Percentiles rank a stretch among this genome's conserved stretches.
Evolutionary conservation across 176 grass and related monocot genomes (phyloP).

Genomic region (Chloris gayana): DNA sequence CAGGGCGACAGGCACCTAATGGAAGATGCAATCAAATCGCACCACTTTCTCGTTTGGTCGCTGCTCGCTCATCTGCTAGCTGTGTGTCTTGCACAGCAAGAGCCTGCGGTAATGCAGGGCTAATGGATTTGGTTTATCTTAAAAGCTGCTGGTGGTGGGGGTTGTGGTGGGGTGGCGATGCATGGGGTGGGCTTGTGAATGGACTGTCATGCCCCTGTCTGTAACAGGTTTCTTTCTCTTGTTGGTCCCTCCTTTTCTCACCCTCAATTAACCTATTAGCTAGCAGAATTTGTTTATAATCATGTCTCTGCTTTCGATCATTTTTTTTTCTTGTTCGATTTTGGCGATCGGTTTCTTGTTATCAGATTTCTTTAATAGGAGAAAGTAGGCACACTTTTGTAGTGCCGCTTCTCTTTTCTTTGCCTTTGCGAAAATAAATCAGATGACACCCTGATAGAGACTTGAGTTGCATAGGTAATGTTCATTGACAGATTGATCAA

Average conservation of each 20-base stretch:
- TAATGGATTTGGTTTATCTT: constrained; percentile 45
- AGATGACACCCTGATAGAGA: background rate
- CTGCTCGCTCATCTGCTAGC: background rate
- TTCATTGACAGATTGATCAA: background rate
- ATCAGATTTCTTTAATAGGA: background rate
- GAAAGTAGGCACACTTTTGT: constrained; percentile 28
- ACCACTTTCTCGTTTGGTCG: constrained; percentile 14
- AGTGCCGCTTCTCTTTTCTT: constrained; percentile 2
- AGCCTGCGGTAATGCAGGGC: constrained; percentile 18
- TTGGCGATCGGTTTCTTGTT: background rate
- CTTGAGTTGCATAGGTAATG: background rate
- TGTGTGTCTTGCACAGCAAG: constrained; percentile 17
- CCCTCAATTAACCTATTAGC: background rate
- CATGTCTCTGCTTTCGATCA: background rate
- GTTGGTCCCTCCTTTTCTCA: background rate
- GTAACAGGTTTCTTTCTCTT: background rate
- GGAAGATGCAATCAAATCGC: constrained; percentile 11
- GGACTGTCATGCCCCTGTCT: constrained; percentile 36
- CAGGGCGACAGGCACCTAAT: background rate
- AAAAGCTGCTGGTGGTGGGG: constrained; percentile 33
- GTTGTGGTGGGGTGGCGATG: constrained; percentile 16
- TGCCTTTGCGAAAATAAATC: background rate
- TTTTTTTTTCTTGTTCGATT: background rate
- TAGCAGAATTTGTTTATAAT: constrained; percentile 7
- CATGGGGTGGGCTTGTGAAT: constrained; percentile 28